Conservation (phyloP, 345 rosid species). For the Acer saccharum region DNA sequence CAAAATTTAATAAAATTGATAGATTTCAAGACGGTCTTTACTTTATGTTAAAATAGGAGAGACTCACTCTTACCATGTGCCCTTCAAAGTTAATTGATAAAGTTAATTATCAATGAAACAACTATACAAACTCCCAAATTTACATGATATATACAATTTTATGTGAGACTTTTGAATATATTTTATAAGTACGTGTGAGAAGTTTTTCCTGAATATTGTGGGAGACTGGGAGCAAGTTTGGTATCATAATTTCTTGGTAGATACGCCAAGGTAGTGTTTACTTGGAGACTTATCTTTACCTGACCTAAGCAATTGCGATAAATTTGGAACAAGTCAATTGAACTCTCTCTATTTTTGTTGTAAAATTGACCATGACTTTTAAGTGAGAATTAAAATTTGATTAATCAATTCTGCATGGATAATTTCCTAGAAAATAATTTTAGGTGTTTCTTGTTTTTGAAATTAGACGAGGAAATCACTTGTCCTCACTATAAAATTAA, state of each 20-base stretch:
- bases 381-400: background rate
- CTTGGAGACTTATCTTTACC: background rate
- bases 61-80: no score
- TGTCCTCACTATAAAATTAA: background rate
- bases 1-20: no score
- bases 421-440: background rate
- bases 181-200: no score
- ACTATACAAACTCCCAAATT: no score
- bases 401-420: background rate
- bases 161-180: no score
- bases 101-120: no score
- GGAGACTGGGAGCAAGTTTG: no score
- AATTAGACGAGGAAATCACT: background rate
- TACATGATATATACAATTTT: no score
- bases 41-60: no score
- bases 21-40: no score
- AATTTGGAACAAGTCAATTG: conserved; percentile 18
- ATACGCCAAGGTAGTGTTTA: conserved; percentile 20
- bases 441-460: background rate
- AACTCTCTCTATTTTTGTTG: background rate
- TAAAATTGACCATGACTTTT: conserved; percentile 10
- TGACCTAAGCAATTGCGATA: conserved; percentile 25
- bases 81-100: no score
- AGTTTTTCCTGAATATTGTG: no score
- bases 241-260: conserved; percentile 9